These are phyloP conservation scores for Aureobasidium sp. DNA, from an alignment of 2,329 filamentous ascomycete species.

Conservation along the genomic window DNA sequence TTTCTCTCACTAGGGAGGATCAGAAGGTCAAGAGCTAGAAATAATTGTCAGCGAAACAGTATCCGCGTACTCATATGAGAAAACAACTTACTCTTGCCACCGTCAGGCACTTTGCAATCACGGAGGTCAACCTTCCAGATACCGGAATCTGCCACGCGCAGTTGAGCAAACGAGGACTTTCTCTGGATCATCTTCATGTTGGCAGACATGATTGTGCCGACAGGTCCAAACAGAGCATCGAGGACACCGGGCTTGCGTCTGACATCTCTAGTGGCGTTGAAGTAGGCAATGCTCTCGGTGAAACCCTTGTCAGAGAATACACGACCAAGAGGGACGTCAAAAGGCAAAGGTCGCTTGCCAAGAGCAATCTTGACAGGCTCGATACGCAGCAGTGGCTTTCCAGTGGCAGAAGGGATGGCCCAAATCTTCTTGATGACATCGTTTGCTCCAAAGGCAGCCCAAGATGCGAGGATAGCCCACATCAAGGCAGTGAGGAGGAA, in stretches of 20 bases:
- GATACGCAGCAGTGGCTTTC: background rate
- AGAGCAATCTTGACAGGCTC: background rate
- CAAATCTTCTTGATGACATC: background rate
- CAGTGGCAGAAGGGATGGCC: background rate
- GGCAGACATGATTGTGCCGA: background rate
- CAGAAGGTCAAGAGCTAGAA: background rate
- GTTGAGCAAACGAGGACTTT: background rate
- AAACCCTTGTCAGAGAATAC: background rate
- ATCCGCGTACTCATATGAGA: background rate
- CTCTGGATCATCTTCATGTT: conserved; percentile 7
- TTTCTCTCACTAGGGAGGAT: background rate
- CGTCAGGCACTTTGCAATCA: background rate
- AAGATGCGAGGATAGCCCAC: background rate
- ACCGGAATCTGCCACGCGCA: background rate
- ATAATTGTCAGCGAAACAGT: background rate
- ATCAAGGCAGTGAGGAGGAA: background rate
- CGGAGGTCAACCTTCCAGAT: conserved; percentile 1
- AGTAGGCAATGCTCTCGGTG: background rate
- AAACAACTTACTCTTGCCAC: background rate
- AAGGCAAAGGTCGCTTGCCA: background rate
- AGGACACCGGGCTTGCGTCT: conserved; percentile 1
- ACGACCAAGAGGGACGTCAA: background rate
- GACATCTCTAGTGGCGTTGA: background rate
- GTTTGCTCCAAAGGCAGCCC: background rate
- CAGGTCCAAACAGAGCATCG: background rate